These are phyloP conservation scores for Candolleomyces efflorescens DNA, from an alignment of 768 basidiomycete genomes.

Conservation along the genomic window DNA sequence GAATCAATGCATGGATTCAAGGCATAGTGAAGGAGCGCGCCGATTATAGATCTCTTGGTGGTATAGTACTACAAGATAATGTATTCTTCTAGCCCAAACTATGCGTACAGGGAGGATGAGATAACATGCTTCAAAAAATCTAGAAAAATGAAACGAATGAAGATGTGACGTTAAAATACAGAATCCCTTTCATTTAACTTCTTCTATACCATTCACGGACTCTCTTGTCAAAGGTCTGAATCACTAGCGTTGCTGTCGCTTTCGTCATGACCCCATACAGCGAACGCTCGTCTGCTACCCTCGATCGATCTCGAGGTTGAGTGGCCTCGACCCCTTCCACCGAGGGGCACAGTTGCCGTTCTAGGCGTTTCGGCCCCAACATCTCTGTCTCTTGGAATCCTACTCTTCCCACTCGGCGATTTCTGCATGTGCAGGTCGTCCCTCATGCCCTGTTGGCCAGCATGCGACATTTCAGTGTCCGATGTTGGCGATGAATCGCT, in stretches of 20 bases:
- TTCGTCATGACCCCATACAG: conserved; percentile 86
- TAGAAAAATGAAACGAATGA: too few relatives aligned
- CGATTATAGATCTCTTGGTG: conserved; percentile 62
- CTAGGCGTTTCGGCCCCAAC: conserved; percentile 59
- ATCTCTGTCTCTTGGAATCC: conserved; percentile 39
- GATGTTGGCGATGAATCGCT: conserved; percentile 37
- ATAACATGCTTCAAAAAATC: too few relatives aligned
- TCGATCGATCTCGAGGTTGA: conserved; percentile 36
- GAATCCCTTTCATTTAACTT: not conserved
- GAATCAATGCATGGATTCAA: conserved; percentile 81
- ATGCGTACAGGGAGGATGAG: not conserved
- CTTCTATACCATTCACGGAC: not conserved
- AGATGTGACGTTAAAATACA: too few relatives aligned
- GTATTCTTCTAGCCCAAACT: conserved; percentile 53
- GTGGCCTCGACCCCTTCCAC: conserved; percentile 28
- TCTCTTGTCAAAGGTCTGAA: not conserved
- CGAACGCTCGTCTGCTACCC: conserved; percentile 53
- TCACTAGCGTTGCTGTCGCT: conserved; percentile 84
- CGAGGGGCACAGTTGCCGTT: conserved; percentile 34
- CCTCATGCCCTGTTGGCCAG: conserved; percentile 26
- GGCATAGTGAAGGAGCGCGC: conserved; percentile 71
- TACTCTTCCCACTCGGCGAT: conserved; percentile 42
- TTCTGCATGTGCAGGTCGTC: conserved; percentile 27
- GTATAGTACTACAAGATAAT: conserved; percentile 66
- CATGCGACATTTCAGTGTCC: conserved; percentile 17